A percentile compares a stretch with the other conserved stretches of the same genome.
These are phyloP conservation scores for Torrubiella hemipterigena DNA, from an alignment of 2,329 filamentous ascomycete genomes.

Conservation along the genomic window DNA sequence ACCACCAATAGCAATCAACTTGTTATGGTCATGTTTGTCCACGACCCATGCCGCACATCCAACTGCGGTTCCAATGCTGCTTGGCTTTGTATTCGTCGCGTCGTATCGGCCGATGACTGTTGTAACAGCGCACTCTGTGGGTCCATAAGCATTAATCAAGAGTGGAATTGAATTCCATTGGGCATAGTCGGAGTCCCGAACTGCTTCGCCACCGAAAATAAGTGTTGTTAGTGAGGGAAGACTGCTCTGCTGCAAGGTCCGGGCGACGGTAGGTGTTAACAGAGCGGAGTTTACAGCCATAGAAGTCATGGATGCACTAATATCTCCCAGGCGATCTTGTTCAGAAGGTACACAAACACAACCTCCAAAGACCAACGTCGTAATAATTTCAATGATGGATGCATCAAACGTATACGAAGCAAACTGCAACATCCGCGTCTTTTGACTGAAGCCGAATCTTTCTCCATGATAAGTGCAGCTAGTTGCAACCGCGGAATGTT, in stretches of 20 bases:
- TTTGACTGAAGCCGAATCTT: background rate
- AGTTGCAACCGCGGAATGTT: constrained; percentile 9
- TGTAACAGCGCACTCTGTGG: constrained; percentile 1
- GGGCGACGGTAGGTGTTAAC: constrained; percentile 4
- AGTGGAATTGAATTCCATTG: constrained; percentile 1
- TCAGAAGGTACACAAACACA: constrained; percentile 7
- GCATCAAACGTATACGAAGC: constrained; percentile 7
- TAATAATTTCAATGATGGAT: constrained; percentile 2
- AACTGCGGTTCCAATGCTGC: constrained; percentile 6
- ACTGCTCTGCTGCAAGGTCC: background rate
- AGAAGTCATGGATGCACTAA: constrained; percentile 5
- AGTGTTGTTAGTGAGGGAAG: background rate
- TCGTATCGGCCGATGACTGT: background rate
- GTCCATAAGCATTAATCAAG: constrained; percentile 5
- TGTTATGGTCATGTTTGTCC: constrained; percentile 2
- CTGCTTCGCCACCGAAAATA: constrained; percentile 1
- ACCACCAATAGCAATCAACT: constrained; percentile 7
- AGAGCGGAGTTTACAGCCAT: constrained; percentile 4
- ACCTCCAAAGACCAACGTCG: constrained; percentile 2
- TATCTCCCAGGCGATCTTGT: constrained; percentile 3
- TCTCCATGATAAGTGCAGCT: constrained; percentile 6
- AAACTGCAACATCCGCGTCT: constrained; percentile 5
- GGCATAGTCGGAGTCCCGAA: background rate
- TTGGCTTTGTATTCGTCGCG: background rate
- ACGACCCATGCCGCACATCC: constrained; percentile 4